Conservation (phyloP, 176 grass and related monocot species). For the Areca catechu region DNA sequence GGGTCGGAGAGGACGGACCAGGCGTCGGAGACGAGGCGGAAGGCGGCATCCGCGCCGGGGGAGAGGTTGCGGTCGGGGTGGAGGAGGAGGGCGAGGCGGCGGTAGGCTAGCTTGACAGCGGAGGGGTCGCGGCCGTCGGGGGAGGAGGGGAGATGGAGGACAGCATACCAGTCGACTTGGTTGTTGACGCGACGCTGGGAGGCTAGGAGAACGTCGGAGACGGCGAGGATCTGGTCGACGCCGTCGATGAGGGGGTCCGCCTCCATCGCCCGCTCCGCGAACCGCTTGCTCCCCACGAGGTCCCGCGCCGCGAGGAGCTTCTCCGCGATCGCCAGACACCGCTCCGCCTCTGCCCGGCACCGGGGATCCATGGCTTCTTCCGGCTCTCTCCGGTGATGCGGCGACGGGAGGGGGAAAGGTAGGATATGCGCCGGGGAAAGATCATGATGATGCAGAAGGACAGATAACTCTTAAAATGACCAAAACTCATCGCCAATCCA, state of each 20-base stretch:
- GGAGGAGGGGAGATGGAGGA: constrained; percentile 45
- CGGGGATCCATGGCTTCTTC: too few species aligned
- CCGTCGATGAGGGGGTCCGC: constrained; percentile 15
- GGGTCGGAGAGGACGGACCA: constrained; percentile 39
- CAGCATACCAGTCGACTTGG: constrained; percentile 33
- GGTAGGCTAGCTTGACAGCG: constrained; percentile 35
- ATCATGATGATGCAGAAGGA: too few species aligned
- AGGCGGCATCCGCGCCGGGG: constrained; percentile 33
- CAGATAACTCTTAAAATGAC: too few species aligned
- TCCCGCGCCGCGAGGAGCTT: constrained; percentile 10
- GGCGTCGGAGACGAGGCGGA: constrained; percentile 42
- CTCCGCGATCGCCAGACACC: constrained; percentile 11
- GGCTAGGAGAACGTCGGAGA: constrained; percentile 26
- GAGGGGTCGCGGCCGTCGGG: constrained; percentile 10
- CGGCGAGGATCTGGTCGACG: constrained; percentile 21
- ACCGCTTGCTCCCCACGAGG: constrained; percentile 15
- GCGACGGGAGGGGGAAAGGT: too few species aligned
- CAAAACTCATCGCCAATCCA: too few species aligned
- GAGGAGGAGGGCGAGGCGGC: constrained; percentile 57
- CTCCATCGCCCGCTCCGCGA: constrained; percentile 16
- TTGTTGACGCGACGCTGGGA: constrained; percentile 1
- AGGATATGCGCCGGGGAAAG: too few species aligned
- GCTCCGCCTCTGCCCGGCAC: background rate
- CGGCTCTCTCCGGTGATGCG: too few species aligned
- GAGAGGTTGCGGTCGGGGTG: constrained; percentile 16